Conservation (phyloP, 352 stramenopile species). For the Pythium insidiosum region DNA sequence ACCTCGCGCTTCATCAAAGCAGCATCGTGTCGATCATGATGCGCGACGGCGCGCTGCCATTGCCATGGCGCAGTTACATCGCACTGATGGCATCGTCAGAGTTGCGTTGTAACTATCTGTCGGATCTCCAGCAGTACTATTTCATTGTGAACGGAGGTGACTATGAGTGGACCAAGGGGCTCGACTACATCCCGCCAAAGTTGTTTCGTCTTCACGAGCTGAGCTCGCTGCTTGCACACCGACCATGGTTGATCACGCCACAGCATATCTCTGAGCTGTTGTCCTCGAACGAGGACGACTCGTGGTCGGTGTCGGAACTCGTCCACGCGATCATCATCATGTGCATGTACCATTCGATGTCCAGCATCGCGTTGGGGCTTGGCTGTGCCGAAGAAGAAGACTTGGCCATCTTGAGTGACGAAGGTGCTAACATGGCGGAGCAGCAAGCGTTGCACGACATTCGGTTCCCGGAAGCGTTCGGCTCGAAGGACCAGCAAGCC, state of each 20-base stretch:
- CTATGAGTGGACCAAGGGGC: slow-evolving; percentile 71
- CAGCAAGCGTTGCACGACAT: slow-evolving; percentile 13
- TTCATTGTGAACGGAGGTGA: slow-evolving; percentile 80
- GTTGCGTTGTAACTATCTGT: slow-evolving; percentile 72
- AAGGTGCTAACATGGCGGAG: slow-evolving; percentile 32
- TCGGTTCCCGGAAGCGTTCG: slow-evolving; percentile 8
- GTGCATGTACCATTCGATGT: slow-evolving; percentile 78
- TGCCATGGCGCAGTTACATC: slow-evolving; percentile 81
- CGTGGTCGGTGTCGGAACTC: slow-evolving; percentile 83
- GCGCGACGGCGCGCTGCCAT: slow-evolving; percentile 66
- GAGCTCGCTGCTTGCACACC: slow-evolving; percentile 76
- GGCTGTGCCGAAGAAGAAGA: slow-evolving; percentile 75
- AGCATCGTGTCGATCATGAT: slow-evolving; percentile 63
- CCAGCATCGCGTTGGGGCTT: slow-evolving; percentile 66
- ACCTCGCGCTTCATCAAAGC: slow-evolving; percentile 60
- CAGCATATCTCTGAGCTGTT: slow-evolving; percentile 73
- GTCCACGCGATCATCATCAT: slow-evolving; percentile 83
- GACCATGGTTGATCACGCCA: slow-evolving; percentile 73
- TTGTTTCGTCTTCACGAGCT: slow-evolving; percentile 78
- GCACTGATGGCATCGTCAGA: slow-evolving; percentile 74
- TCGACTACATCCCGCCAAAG: slow-evolving; percentile 77
- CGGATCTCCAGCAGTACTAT: slow-evolving; percentile 74
- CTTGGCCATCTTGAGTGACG: slow-evolving; percentile 54
- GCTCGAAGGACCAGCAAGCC: slow-evolving; percentile 9
- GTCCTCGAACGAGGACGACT: slow-evolving; percentile 58